phyloP scores from a whole-genome alignment of 2,329 filamentous ascomycete genomes.

The Aspergillus intermedius region DNA sequence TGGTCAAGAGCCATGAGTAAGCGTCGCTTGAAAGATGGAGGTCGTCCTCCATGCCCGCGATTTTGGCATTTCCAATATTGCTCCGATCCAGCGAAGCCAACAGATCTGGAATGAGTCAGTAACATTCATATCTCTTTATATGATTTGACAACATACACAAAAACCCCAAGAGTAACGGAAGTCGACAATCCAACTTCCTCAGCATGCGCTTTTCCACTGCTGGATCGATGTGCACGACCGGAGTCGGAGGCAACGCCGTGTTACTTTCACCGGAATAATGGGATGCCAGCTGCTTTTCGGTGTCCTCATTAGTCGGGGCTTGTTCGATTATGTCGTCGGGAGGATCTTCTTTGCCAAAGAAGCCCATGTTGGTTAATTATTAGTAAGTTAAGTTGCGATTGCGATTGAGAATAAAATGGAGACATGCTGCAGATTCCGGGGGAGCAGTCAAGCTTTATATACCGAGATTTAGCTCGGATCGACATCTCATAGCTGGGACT shows the following conservation, averaged over 20 bases:
- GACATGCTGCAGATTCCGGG: background rate
- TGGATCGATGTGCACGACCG: constrained; percentile 24
- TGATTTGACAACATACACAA: constrained; percentile 27
- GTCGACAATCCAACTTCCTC: constrained; percentile 30
- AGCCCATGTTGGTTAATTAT: constrained; percentile 5
- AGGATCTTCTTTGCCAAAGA: constrained; percentile 6
- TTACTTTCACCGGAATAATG: constrained; percentile 12
- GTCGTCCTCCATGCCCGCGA: constrained; percentile 48
- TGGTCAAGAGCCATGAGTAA: constrained; percentile 48
- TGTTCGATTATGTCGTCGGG: constrained; percentile 17
- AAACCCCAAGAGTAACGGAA: constrained; percentile 32
- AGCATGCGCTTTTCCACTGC: constrained; percentile 30
- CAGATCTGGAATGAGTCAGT: constrained; percentile 30
- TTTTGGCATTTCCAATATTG: constrained; percentile 50
- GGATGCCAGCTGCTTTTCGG: constrained; percentile 21
- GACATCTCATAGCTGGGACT: no score
- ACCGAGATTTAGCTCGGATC: no score
- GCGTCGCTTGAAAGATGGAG: constrained; percentile 42
- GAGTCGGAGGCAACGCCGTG: constrained; percentile 14
- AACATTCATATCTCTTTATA: no score
- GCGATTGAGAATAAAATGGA: background rate
- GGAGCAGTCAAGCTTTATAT: background rate
- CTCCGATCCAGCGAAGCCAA: constrained; percentile 45
- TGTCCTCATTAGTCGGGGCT: constrained; percentile 14
- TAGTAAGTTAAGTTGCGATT: background rate